Base-by-base conservation (phyloP, 176 grass and related monocot species). In the Cenchrus purpureus region DNA sequence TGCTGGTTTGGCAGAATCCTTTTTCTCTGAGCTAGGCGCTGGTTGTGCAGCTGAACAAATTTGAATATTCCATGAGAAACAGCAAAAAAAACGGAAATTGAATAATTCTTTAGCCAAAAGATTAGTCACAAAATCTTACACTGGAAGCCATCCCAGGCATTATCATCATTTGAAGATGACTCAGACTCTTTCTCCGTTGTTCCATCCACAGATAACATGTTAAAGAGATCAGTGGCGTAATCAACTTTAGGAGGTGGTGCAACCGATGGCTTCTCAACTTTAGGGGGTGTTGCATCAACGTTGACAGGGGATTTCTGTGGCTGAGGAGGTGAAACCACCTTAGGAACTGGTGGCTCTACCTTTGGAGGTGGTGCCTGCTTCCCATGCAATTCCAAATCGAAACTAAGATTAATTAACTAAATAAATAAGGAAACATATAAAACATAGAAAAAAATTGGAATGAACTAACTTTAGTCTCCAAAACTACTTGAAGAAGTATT, bases 211-310 rank as follows among this genome's bases (percentile, higher is more conserved):
- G 97, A 92, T 82, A 98, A 67, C 87, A 98, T 92, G 86, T 89
- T 87, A 86, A 98, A 93, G 48, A 98, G 93, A 92, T 98, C 97
- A 48, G 81, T 94, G 14, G 94, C 93, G 82, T 94, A 98, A 79
- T 98, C 97, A 89, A 92, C 93, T 82, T 92, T 94, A 84, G 93
- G 83, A 92, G 91, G 86, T 75, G 91, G 87, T 29, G 74, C 71
- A 87, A 85, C 52, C 0, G 31, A 68, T 78, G 86, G 84, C 70
- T 86, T 80, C 44, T 88, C 74, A 78, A 87, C 69, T 86, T 92
- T 89, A 78, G 70, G 75, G 75, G 87, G 64, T 77, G 69, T 70
- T 61, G 80, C 54, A 49, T 91, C 79, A 76, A 84, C 58, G 86
- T 92, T 86, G 73, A 79, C 61, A 64, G 85, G 68, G 40, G 91